Evolutionary conservation across 805 yeast genomes (phyloP).

Genomic region (Candida xyloterini): DNA sequence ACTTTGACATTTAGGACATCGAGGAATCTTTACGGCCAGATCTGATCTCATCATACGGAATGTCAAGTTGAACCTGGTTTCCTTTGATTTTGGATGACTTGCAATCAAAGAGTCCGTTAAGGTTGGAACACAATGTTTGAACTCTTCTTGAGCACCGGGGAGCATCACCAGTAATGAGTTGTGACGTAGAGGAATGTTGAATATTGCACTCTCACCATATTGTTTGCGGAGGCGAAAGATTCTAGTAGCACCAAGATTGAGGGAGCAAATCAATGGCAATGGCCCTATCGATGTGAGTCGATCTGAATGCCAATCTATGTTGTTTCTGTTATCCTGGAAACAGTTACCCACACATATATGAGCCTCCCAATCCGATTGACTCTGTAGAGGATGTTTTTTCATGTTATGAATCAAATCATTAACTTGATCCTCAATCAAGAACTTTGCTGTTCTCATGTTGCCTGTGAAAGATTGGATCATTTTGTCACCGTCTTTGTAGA

Average conservation of each 20-base stretch:
- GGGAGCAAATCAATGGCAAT: constrained; percentile 60
- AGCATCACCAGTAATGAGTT: constrained; percentile 71
- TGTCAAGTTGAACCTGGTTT: constrained; percentile 60
- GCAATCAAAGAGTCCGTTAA: constrained; percentile 36
- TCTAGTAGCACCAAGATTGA: constrained; percentile 68
- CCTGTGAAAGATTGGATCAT: constrained; percentile 23
- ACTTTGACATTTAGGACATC: constrained; percentile 39
- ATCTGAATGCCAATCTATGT: constrained; percentile 77
- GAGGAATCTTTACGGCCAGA: constrained; percentile 38
- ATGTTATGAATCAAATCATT: constrained; percentile 27
- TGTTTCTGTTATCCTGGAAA: constrained; percentile 47
- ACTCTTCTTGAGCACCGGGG: constrained; percentile 76
- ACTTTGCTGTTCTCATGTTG: constrained; percentile 38
- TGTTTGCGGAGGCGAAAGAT: constrained; percentile 56
- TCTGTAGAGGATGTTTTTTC: constrained; percentile 37
- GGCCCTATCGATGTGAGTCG: constrained; percentile 72
- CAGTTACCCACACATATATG: constrained; percentile 55
- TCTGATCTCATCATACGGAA: constrained; percentile 51
- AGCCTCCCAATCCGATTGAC: constrained; percentile 45
- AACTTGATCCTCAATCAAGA: constrained; percentile 39
- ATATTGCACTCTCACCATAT: constrained; percentile 37
- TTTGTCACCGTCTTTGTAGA: constrained; percentile 19
- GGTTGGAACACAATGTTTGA: constrained; percentile 61
- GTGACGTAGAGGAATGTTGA: constrained; percentile 62
- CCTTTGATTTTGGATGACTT: constrained; percentile 46